Base-by-base conservation (phyloP, 768 basidiomycete species). In the Mrakia hoshinonis region DNA sequence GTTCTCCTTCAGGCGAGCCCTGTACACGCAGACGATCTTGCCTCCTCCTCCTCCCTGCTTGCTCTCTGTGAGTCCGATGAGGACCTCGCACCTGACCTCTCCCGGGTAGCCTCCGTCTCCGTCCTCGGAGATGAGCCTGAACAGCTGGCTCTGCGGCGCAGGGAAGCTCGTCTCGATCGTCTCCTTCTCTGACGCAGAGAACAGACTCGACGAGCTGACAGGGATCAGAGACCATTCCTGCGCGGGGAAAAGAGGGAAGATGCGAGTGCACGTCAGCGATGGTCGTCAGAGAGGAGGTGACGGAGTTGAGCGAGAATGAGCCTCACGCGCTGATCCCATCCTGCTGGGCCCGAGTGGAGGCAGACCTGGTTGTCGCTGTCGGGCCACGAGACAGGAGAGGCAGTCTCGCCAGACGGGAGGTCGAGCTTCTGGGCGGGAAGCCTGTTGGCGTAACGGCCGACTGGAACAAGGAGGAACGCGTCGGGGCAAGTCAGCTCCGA, bases 71-170 rank as follows among this genome's bases (percentile, higher is more conserved):
- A 72, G 46, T 22, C 36, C 61, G 26, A 54, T 38, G 31, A 73
- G 48, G 18, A 73, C 72, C 61, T 73, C 72, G 15, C 47, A 36
- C 43, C 36, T 48, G 3, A 73, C 15, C 24, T 52, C 58, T 12
- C 72, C 72, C 10, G 66, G 72, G 60, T 63, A 73, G 18, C 72
- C 72, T 36, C 67, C 72, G 20, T 68, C 66, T 31, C 62, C 67
- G 26, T 68, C 67, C 22, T 31, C 22, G 22, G 67, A 73, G 38
- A 58, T 51, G 29, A 68, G 43, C 1, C 61, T 43, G 51, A 73
- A 73, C 10, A 69, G 36, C 47, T 67, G 58, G n/a, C 29, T 43
- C 9, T 62, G 66, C 5, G 39, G 60, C n/a, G 58, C 67, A 34
- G 69, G 69, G 13, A 65, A 29, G 5, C 51, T n/a, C 3, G 60